phyloP scores from a whole-genome alignment of 164 flowering plant genomes.

The Annona squamosa region DNA sequence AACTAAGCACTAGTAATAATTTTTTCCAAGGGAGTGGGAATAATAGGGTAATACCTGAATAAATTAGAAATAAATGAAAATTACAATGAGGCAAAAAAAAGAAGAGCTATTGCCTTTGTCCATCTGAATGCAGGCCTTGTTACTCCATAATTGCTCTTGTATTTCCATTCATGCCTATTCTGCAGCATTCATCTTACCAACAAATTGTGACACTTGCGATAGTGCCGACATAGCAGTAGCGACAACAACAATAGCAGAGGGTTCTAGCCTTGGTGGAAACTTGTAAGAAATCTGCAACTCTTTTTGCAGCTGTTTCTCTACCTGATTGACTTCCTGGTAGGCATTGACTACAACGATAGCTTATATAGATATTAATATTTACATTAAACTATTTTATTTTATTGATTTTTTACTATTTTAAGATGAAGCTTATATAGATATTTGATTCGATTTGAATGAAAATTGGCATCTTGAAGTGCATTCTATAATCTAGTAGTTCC shows the following conservation, averaged over 20 bases:
- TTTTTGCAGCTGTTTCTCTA: slow-evolving; percentile 15
- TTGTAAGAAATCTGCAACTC: slow-evolving; percentile 17
- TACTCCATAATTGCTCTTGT: slow-evolving; percentile 9
- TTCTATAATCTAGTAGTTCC: too few species aligned
- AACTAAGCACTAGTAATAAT: too few species aligned
- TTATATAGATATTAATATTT: too few species aligned
- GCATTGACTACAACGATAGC: background rate
- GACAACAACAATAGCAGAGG: slow-evolving; percentile 26
- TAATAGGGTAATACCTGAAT: background rate
- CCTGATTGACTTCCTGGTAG: background rate
- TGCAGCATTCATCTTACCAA: slow-evolving; percentile 30
- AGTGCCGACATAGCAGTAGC: slow-evolving; percentile 33
- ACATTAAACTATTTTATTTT: too few species aligned
- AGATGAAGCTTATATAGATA: too few species aligned
- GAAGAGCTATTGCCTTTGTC: background rate
- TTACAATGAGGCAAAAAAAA: background rate
- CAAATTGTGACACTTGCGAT: slow-evolving; percentile 33
- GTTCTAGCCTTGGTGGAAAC: slow-evolving; percentile 21
- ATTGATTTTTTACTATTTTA: too few species aligned
- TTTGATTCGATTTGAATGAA: too few species aligned
- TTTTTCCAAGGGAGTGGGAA: background rate
- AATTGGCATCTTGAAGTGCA: too few species aligned
- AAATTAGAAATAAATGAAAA: background rate
- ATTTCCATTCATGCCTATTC: slow-evolving; percentile 17
- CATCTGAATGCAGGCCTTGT: background rate